Evolutionary conservation across 2,329 filamentous ascomycete species (phyloP), one percentile per base, ranked within the genome.

Genomic region (Massarina eburnea): DNA sequence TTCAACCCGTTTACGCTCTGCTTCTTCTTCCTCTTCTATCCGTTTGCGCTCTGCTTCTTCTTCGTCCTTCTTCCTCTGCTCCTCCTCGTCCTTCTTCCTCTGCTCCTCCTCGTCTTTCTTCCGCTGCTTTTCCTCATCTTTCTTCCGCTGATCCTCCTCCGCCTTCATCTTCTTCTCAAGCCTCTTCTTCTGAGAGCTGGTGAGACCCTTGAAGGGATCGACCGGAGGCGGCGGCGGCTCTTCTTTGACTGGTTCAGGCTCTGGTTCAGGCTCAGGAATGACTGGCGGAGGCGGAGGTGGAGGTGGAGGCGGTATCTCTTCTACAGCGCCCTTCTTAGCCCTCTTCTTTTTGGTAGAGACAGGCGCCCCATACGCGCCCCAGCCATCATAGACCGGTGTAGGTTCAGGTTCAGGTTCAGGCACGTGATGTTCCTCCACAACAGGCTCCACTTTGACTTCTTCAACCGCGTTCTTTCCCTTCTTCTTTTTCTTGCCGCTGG

Each of bases 181-280:
- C 52, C 58, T 65, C 51, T 62, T 66, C 42, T 48, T 61, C 32
- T 65, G 57, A 27, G 55, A 51, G 44, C 64, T 67, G 43, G 54
- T 63, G 21, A 66, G 56, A 20, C 59, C 61, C 18, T 55, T 54
- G 39, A 62, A 61, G 10, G 64, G 64, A 46, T 66, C 63, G 9
- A 58, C 53, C 29, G 62, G 64, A 48, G 52, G 63, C n/a, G 57
- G 52, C 29, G 62, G 64, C 48, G 52, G 27, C 26, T 66, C 66
- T 46, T 74, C 72, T n/a, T 66, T 64, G 48, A 71, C 70, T 18
- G 73, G 70, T 39, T 71, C 70, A 4, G 73, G 71, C 36, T 71
- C 70, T 4, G 67, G 62, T 36, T 67, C 68, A 4, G 65, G 62
- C 15, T 60, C 67, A 7, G 71, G 67, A 36, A 66, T 66, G 8